Base-by-base conservation (phyloP, 2,329 filamentous ascomycete genomes). In the Conoideocrella luteorostrata region DNA sequence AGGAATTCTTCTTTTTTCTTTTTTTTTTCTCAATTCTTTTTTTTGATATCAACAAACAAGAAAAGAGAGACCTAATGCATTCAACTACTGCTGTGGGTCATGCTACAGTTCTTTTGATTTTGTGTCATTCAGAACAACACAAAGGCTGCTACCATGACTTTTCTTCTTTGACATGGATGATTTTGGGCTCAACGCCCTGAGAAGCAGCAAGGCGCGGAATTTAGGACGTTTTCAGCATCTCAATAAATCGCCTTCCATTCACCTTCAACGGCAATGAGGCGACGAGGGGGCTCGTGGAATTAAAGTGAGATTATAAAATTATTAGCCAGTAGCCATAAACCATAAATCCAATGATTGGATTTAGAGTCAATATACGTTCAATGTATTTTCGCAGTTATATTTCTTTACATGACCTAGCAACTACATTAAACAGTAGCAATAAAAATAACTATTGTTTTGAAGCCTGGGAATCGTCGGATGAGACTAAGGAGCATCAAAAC, bases 131-230 rank as follows among this genome's bases (percentile, higher is more conserved):
- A 22, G 18, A 7, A 24, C 17, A 36, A 5, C 34, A n/a, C 17
- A 12, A 57, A 54, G 53, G 50, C 38, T 50, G 47, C 18, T 15
- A 43, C 15, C 22, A 43, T 33, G 10, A 32, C 18, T 36, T 36
- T n/a, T n/a, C n/a, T n/a, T n/a, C n/a, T n/a, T 23, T 21, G 26
- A 26, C 26, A 15, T 40, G 47, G 35, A 45, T 39, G 35, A 40
- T 49, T 55, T 51, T 48, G 57, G 57, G 58, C 58, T 61, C 57
- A 47, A 47, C 42, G 45, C 39, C 42, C 36, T 41, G 18, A 28
- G 26, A 36, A 23, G 33, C 12, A 12, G 32, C 29, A 23, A 23
- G 44, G 48, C 23, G 23, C 22, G 28, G 21, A 18, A 33, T n/a
- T n/a, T n/a, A n/a, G n/a, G n/a, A n/a, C n/a, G n/a, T n/a, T n/a